Evolutionary conservation across 768 basidiomycete species (phyloP).

Genomic region (Agrocybe praecox): DNA sequence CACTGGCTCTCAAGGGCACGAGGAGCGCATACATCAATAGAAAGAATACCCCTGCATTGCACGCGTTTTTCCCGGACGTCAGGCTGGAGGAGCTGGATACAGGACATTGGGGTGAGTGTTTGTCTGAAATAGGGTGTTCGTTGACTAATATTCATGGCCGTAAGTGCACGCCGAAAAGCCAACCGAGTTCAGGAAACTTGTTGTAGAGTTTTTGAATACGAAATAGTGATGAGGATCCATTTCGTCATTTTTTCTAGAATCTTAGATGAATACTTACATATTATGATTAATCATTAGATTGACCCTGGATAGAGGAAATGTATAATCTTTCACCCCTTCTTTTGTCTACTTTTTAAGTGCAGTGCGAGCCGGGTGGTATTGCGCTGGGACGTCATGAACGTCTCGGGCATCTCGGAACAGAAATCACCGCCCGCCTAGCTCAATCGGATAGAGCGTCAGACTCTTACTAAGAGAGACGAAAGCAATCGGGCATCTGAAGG

Average conservation of each 20-base stretch:
- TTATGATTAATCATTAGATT: too few species aligned
- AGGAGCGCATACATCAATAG: slow-evolving; percentile 82
- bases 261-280: background rate
- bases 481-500: slow-evolving; percentile 59
- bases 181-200: slow-evolving; percentile 53
- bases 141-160: background rate
- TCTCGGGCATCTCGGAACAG: background rate
- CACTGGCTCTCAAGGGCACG: slow-evolving; percentile 78
- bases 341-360: too few species aligned
- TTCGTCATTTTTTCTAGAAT: background rate
- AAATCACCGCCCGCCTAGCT: slow-evolving; percentile 52
- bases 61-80: slow-evolving; percentile 76
- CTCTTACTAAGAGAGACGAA: slow-evolving; percentile 29
- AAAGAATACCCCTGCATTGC: slow-evolving; percentile 61
- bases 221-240: background rate
- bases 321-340: too few species aligned
- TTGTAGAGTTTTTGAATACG: slow-evolving; percentile 29
- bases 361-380: too few species aligned
- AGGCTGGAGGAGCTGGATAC: slow-evolving; percentile 66
- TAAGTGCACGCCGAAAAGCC: slow-evolving; percentile 84
- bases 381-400: background rate
- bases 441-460: slow-evolving; percentile 70
- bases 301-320: too few species aligned
- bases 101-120: slow-evolving; percentile 81
- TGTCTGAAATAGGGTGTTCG: background rate